Percentiles rank a stretch among this genome's conserved stretches.
Conservation (phyloP, 116 monocot species). For the Trichopus zeylanicus region DNA sequence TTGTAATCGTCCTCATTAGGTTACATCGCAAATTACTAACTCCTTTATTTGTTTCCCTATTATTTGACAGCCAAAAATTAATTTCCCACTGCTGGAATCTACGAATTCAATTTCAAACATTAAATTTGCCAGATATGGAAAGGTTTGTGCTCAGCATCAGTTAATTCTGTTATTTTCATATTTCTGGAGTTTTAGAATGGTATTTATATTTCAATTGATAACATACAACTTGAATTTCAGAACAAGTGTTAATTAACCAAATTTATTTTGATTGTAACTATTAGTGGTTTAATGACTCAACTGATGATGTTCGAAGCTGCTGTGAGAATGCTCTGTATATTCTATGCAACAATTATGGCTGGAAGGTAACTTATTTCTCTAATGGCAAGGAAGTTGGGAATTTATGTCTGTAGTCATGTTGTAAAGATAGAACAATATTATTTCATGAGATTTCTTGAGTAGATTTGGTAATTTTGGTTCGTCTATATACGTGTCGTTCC, state of each 20-base stretch:
- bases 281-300: slow-evolving; percentile 64
- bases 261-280: slow-evolving; percentile 7
- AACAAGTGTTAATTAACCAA: neutral
- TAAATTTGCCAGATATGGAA: slow-evolving; percentile 46
- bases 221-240: too few species aligned
- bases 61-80: slow-evolving; percentile 34
- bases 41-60: neutral
- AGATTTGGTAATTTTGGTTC: neutral
- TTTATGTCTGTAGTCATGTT: neutral
- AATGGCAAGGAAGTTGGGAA: too few species aligned
- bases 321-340: slow-evolving; percentile 38
- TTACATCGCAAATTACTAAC: too few species aligned
- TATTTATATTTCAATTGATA: neutral
- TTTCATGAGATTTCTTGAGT: neutral
- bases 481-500: too few species aligned
- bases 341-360: slow-evolving; percentile 35
- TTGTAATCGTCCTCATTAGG: too few species aligned
- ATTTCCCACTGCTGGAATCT: slow-evolving; percentile 33
- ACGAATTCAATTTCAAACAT: slow-evolving; percentile 29
- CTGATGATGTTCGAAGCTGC: slow-evolving; percentile 40
- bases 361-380: slow-evolving; percentile 34
- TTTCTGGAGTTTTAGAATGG: neutral
- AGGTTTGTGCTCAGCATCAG: slow-evolving; percentile 24
- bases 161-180: neutral
- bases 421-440: too few species aligned